Percentiles rank a stretch among this genome's conserved stretches.
Conservation (phyloP, 2,329 filamentous ascomycete species). For the Cladosporium sp. region DNA sequence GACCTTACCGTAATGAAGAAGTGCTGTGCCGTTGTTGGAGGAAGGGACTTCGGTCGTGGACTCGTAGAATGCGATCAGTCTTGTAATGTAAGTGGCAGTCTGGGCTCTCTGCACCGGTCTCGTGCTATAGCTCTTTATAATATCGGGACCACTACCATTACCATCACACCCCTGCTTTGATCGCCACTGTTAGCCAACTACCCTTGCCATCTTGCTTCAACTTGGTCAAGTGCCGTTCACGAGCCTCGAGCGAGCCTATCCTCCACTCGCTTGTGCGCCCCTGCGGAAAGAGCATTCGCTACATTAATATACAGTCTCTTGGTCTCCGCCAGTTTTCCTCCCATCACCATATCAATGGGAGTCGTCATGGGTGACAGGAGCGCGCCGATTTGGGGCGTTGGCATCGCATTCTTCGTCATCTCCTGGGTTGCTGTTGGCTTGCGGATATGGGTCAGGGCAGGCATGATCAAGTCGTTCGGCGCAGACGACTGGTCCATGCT, state of each 20-base stretch:
- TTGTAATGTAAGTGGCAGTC: neutral
- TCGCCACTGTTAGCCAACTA: slow-evolving; percentile 1
- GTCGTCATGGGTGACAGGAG: slow-evolving; percentile 15
- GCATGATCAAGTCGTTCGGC: slow-evolving; percentile 43
- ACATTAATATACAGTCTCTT: slow-evolving; percentile 1
- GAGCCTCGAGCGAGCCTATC: neutral
- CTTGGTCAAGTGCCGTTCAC: neutral
- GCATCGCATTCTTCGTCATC: slow-evolving; percentile 43
- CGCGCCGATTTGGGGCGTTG: slow-evolving; percentile 23
- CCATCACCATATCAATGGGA: neutral
- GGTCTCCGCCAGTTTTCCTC: neutral
- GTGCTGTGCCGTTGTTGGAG: neutral
- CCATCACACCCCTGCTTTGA: slow-evolving; percentile 11
- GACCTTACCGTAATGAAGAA: neutral
- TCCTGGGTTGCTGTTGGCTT: slow-evolving; percentile 43
- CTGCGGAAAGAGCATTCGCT: neutral
- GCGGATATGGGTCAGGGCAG: slow-evolving; percentile 42
- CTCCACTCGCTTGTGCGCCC: neutral
- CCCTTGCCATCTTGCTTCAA: slow-evolving; percentile 4
- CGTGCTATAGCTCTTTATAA: neutral
- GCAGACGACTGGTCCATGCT: slow-evolving; percentile 48
- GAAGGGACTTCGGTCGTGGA: neutral
- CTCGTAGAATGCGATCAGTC: neutral
- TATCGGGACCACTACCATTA: neutral
- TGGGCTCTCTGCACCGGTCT: neutral